A percentile compares a stretch with the other conserved stretches of the same genome.
phyloP scores from a whole-genome alignment of 1,284 basidiomycete species.

The Cryptococcus depauperatus region DNA sequence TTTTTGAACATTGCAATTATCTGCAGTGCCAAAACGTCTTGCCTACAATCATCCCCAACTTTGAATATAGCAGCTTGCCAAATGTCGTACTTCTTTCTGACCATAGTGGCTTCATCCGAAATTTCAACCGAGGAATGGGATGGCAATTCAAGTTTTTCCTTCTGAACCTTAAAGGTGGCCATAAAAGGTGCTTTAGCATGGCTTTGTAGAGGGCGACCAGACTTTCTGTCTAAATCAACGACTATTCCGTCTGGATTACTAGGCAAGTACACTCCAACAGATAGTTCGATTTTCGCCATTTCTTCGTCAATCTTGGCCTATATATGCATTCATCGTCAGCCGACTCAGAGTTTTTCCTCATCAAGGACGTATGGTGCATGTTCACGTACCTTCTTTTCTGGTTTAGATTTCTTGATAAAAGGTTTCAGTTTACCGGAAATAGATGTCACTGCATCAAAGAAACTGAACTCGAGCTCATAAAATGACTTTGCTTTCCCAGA shows the following conservation, averaged over 20 bases:
- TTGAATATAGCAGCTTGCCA: slow-evolving; percentile 99
- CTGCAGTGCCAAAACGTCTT: slow-evolving; percentile 93
- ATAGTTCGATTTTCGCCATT: slow-evolving; percentile 91
- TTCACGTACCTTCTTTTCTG: slow-evolving; percentile 99
- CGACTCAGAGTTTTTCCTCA: background rate
- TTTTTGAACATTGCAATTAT: slow-evolving; percentile 99
- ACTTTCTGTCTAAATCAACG: slow-evolving; percentile 92
- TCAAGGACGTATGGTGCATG: slow-evolving; percentile 46
- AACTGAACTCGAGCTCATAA: slow-evolving; percentile 90
- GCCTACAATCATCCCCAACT: slow-evolving; percentile 97
- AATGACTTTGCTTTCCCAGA: slow-evolving; percentile 87
- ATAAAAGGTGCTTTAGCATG: slow-evolving; percentile 99
- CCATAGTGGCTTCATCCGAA: slow-evolving; percentile 45
- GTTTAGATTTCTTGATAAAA: slow-evolving; percentile 89
- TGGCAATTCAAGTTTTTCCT: slow-evolving; percentile 56
- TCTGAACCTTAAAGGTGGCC: slow-evolving; percentile 98
- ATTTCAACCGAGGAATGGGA: slow-evolving; percentile 22
- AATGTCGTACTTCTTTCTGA: slow-evolving; percentile 66
- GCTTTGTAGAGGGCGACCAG: slow-evolving; percentile 89
- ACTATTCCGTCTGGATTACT: slow-evolving; percentile 96
- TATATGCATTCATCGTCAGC: no score
- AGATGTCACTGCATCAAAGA: slow-evolving; percentile 93
- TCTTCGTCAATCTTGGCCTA: slow-evolving; percentile 99
- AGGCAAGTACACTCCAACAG: slow-evolving; percentile 91
- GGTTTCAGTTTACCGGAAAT: slow-evolving; percentile 98